phyloP scores from a whole-genome alignment of 2,329 filamentous ascomycete species.

The Penicillium palitans region DNA sequence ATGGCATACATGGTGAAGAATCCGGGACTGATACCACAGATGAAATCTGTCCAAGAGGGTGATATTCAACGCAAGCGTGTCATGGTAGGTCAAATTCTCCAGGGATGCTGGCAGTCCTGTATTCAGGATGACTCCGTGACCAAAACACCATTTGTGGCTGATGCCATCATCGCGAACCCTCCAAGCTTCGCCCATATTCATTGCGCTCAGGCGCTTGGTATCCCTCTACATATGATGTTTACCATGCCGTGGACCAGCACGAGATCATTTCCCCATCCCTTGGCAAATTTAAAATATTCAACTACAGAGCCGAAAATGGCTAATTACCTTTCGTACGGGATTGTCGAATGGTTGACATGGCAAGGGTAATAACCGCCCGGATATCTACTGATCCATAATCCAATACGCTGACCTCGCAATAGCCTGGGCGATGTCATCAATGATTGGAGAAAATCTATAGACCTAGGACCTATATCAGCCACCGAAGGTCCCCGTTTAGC shows the following conservation, averaged over 20 bases:
- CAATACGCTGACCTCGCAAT: not conserved
- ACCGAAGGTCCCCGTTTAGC: constrained; percentile 36
- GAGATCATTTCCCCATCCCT: constrained; percentile 46
- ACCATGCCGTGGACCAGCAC: constrained; percentile 52
- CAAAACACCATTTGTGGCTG: constrained; percentile 48
- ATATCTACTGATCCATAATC: not conserved
- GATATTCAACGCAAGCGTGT: constrained; percentile 21
- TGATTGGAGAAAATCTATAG: constrained; percentile 36
- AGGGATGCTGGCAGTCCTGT: constrained; percentile 37
- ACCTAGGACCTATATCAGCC: constrained; percentile 37
- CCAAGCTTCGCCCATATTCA: constrained; percentile 52
- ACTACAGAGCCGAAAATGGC: constrained; percentile 35
- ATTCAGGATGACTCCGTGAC: constrained; percentile 23
- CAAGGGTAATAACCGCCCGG: constrained; percentile 36
- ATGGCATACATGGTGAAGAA: constrained; percentile 53
- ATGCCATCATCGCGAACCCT: constrained; percentile 54
- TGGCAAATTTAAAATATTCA: constrained; percentile 45
- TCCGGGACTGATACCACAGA: constrained; percentile 38
- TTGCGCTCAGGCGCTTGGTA: constrained; percentile 49
- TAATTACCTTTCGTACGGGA: constrained; percentile 46
- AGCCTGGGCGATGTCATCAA: constrained; percentile 47
- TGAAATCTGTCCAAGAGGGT: constrained; percentile 32
- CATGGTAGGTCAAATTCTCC: constrained; percentile 34
- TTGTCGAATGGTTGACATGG: constrained; percentile 51
- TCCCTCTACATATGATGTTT: constrained; percentile 52